These are phyloP conservation scores for Candida sithepensis DNA, from an alignment of 805 yeast genomes.

Conservation along the genomic window DNA sequence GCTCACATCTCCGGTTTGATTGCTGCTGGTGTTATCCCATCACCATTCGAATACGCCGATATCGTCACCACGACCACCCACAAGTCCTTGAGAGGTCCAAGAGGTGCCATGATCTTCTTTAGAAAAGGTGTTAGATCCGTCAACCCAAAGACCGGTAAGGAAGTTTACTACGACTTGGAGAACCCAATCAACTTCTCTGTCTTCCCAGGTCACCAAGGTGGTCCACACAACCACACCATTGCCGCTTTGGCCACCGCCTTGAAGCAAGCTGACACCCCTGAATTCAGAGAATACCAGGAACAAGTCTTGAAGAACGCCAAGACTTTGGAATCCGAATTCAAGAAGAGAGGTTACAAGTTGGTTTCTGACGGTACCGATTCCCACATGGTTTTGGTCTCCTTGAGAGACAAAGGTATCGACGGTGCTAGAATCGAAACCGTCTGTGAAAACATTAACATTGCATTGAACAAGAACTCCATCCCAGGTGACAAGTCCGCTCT, in stretches of 20 bases:
- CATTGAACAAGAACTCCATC: constrained; percentile 92
- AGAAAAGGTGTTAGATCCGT: constrained; percentile 88
- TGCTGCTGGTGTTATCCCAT: constrained; percentile 89
- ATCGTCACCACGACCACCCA: constrained; percentile 98
- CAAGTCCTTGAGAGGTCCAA: constrained; percentile 96
- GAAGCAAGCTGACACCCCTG: constrained; percentile 87
- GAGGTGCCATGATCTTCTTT: constrained; percentile 98
- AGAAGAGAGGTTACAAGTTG: constrained; percentile 61
- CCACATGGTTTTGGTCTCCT: constrained; percentile 82
- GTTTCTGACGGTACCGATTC: constrained; percentile 95
- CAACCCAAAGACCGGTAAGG: constrained; percentile 75
- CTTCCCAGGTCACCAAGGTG: constrained; percentile 99
- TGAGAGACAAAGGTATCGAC: constrained; percentile 77
- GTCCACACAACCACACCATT: constrained; percentile 98
- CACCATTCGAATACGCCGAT: constrained; percentile 92
- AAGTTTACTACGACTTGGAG: constrained; percentile 82
- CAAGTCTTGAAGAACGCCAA: constrained; percentile 80
- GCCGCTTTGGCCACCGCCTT: constrained; percentile 94
- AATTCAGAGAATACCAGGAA: constrained; percentile 80
- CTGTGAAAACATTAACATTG: constrained; percentile 86
- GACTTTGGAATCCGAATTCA: constrained; percentile 67
- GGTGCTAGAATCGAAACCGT: constrained; percentile 95
- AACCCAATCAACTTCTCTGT: constrained; percentile 92
- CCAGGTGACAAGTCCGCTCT: constrained; percentile 96
- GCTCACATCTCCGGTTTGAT: constrained; percentile 96